Base-by-base conservation (phyloP, 2,329 filamentous ascomycete genomes). In the Penicillium sp. region DNA sequence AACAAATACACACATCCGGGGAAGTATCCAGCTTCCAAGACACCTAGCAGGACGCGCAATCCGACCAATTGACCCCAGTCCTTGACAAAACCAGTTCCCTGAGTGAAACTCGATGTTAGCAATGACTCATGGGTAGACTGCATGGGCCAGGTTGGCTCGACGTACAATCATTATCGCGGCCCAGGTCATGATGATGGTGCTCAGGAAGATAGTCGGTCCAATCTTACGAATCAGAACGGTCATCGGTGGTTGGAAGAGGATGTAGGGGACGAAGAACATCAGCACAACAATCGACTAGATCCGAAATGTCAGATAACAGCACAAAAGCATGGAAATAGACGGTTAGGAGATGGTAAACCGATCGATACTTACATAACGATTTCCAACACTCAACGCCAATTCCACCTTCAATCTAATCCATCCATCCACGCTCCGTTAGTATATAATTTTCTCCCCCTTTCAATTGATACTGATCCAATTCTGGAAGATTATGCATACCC, bases 1-100 rank as follows among this genome's bases (percentile, higher is more conserved):
- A 92, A 82, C 6, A 92, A 78, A 70, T 91, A 92, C 0, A 90
- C 87, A 54, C 85, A 88, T 55, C 85, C 85, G 0, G 89, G 88
- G 74, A 91, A 92, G 76, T 89, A 91, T 0, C 89, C 80, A 33
- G 71, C 72, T 56, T 74, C 72, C 14, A 74, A 35, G n/a, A 70
- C 30, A 52, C 70, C 73, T 1, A 74, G 65, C 6, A 74, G 58
- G 4, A 71, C 60, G 37, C 71, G 71, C 30, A 68, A 59, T 7
- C 52, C 71, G 7, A 69, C 65, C 61, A 75, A 61, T 22, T 70
- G 61, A 6, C 67, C 61, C 68, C 70, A 74, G 22, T 73, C 61
- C 26, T 74, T 70, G 3, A 65, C 65, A 25, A 74, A 74, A 10
- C 72, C 72, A 58, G 68, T 73, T 46, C 71, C 72, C 71, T 73